phyloP scores from a whole-genome alignment of 257 asterid genomes.

The Solanum pimpinellifolium region DNA sequence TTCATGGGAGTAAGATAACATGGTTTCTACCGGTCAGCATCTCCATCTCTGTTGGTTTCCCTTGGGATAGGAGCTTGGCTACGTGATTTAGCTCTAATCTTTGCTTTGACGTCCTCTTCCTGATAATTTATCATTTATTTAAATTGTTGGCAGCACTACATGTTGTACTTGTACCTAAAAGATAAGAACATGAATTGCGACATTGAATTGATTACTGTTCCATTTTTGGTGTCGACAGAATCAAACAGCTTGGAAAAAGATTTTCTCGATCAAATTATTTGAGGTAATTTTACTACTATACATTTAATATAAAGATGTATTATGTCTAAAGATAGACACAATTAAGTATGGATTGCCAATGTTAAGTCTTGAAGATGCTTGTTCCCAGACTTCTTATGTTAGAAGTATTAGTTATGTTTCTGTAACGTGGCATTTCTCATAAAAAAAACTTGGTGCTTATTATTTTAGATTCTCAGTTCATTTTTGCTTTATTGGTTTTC shows the following conservation, averaged over 20 bases:
- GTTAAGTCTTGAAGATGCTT: not conserved
- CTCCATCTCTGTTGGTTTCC: not conserved
- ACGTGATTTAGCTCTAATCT: not conserved
- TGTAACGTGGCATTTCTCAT: not conserved
- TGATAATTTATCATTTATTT: not conserved
- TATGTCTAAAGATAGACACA: not conserved
- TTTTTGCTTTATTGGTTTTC: not conserved
- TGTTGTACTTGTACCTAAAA: not conserved
- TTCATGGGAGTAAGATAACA: not conserved
- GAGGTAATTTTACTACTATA: not conserved
- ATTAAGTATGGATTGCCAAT: not conserved
- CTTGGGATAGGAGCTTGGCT: not conserved
- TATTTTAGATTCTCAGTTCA: not conserved
- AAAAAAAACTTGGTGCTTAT: not conserved
- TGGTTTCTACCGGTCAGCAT: not conserved
- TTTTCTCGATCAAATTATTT: not conserved
- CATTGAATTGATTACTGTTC: not conserved
- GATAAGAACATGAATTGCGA: not conserved
- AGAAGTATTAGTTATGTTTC: not conserved
- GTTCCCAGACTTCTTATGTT: not conserved
- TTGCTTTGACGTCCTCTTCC: not conserved
- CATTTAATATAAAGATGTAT: not conserved
- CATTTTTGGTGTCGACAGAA: not conserved
- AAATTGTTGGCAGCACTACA: not conserved
- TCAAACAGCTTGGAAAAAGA: not conserved